Percentiles rank a stretch among this genome's conserved stretches.
Conservation (phyloP, 2,329 filamentous ascomycete genomes). For the Aspergillus fumigatiaffinis region DNA sequence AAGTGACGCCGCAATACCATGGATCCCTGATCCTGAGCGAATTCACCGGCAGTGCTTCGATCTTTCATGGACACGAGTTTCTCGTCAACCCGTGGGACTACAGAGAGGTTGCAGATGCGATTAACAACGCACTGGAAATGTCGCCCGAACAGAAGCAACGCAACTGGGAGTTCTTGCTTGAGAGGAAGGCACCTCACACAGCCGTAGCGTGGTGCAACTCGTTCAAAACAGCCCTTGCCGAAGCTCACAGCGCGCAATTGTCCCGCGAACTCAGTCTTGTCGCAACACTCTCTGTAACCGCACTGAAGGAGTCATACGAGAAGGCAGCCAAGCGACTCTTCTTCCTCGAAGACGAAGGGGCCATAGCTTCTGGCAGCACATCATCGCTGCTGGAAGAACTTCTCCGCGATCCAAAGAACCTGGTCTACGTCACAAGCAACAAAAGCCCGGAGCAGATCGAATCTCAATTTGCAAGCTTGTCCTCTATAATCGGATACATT, state of each 20-base stretch:
- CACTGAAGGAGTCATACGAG: slow-evolving; percentile 63
- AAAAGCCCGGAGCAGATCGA: slow-evolving; percentile 80
- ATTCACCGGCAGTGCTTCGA: slow-evolving; percentile 84
- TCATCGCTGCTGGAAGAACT: slow-evolving; percentile 75
- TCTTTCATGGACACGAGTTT: slow-evolving; percentile 75
- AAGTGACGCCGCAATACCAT: slow-evolving; percentile 66
- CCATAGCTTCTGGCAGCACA: slow-evolving; percentile 73
- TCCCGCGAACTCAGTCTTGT: slow-evolving; percentile 75
- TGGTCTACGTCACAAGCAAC: slow-evolving; percentile 86
- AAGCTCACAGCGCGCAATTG: slow-evolving; percentile 74
- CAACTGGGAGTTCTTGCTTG: slow-evolving; percentile 70
- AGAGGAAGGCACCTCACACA: slow-evolving; percentile 71
- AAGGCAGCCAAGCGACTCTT: slow-evolving; percentile 67
- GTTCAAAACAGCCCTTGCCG: slow-evolving; percentile 65
- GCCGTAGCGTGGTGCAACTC: slow-evolving; percentile 76
- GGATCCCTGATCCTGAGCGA: slow-evolving; percentile 88
- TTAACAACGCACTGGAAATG: slow-evolving; percentile 81
- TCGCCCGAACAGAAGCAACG: slow-evolving; percentile 64
- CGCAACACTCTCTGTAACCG: slow-evolving; percentile 67
- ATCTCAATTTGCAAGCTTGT: slow-evolving; percentile 68
- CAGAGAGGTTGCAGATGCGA: slow-evolving; percentile 75
- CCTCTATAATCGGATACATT: slow-evolving; percentile 70
- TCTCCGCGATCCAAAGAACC: slow-evolving; percentile 71
- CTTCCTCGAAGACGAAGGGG: slow-evolving; percentile 87
- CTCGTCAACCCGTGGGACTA: slow-evolving; percentile 95